Evolutionary conservation across 257 asterid species (phyloP).

Genomic region (Apocynum venetum): DNA sequence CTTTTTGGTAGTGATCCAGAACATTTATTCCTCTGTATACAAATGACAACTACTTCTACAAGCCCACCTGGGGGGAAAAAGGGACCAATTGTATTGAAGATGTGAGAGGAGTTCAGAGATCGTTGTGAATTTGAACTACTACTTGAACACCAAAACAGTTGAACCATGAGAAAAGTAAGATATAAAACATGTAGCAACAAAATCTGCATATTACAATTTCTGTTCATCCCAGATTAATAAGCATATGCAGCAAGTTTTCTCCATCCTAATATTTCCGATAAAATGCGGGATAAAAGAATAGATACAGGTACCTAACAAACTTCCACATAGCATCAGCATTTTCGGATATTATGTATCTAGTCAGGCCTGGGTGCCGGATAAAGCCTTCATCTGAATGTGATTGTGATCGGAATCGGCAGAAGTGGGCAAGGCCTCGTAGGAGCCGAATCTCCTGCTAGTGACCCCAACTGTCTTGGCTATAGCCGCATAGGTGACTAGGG

Average conservation of each 20-base stretch:
- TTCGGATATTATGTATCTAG: background rate
- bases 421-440: constrained; percentile 71
- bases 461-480: constrained; percentile 55
- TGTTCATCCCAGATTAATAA: background rate
- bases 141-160: background rate
- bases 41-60: background rate
- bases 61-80: background rate
- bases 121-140: background rate
- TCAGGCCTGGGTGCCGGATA: constrained; percentile 87
- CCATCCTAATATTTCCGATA: background rate
- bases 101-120: background rate
- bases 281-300: background rate
- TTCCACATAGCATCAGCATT: background rate
- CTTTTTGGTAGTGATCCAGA: background rate
- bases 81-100: background rate
- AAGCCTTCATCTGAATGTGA: constrained; percentile 84
- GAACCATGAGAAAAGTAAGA: background rate
- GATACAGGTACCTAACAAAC: constrained; percentile 3
- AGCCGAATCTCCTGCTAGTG: constrained; percentile 54
- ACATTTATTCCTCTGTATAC: background rate
- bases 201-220: background rate
- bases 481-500: constrained; percentile 44
- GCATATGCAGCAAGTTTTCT: constrained; percentile 2
- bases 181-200: background rate
- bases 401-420: constrained; percentile 55